phyloP scores from a whole-genome alignment of 176 grass and related monocot species.

The Zea luxurians region DNA sequence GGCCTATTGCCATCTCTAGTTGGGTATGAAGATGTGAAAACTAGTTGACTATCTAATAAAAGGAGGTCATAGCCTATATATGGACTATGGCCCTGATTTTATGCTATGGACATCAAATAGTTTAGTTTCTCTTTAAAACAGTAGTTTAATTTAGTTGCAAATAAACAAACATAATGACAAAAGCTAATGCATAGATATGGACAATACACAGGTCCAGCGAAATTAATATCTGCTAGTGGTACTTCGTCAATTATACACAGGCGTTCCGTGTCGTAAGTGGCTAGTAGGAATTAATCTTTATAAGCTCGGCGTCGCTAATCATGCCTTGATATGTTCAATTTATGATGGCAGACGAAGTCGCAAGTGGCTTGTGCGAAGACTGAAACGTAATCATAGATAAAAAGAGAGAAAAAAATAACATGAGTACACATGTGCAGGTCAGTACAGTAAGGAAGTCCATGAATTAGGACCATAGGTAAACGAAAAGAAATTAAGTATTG shows the following conservation, averaged over 20 bases:
- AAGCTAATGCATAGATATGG: background rate
- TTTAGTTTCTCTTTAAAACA: background rate
- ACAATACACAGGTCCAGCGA: conserved; percentile 17
- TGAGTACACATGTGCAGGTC: background rate
- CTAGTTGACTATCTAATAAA: background rate
- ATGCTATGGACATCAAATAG: background rate
- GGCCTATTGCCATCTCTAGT: too few relatives aligned
- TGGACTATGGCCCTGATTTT: conserved; percentile 6
- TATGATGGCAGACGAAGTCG: background rate
- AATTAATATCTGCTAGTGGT: background rate
- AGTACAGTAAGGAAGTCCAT: background rate
- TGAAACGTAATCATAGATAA: background rate
- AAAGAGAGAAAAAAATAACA: background rate
- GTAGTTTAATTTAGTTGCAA: background rate
- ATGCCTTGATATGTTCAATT: background rate
- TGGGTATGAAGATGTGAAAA: background rate
- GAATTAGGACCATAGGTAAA: background rate
- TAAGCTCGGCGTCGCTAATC: background rate
- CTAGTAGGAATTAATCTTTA: background rate
- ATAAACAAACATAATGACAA: too few relatives aligned
- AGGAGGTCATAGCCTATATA: background rate
- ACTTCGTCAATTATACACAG: background rate
- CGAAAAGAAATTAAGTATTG: background rate
- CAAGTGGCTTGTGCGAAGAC: background rate
- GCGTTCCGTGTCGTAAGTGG: background rate